These are phyloP conservation scores for Cladophialophora psammophila DNA, from an alignment of 2,329 filamentous ascomycete species.

Conservation along the genomic window DNA sequence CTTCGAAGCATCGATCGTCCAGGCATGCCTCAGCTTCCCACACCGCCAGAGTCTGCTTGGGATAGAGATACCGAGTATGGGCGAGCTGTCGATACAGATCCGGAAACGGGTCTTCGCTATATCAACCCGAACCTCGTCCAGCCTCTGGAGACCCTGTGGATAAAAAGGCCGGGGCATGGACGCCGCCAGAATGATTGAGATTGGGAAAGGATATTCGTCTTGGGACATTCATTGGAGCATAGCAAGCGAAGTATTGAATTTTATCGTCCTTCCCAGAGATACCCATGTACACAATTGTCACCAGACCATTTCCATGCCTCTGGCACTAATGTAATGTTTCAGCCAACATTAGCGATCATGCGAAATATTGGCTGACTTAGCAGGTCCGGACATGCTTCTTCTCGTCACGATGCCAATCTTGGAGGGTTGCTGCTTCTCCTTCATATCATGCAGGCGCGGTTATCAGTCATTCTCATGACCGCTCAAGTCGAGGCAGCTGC, in stretches of 20 bases:
- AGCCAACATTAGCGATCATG: background rate
- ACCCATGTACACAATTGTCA: conserved; percentile 28
- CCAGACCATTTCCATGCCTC: conserved; percentile 5
- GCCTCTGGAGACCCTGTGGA: conserved; percentile 55
- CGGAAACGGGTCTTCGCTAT: conserved; percentile 53
- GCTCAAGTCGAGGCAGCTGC: background rate
- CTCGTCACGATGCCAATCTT: background rate
- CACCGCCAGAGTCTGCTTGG: conserved; percentile 47
- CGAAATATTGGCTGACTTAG: background rate
- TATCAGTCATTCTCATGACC: background rate
- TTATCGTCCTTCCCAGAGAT: conserved; percentile 21
- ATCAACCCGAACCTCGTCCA: conserved; percentile 56
- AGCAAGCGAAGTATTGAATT: conserved; percentile 26
- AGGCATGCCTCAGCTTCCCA: conserved; percentile 50
- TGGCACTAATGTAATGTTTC: background rate
- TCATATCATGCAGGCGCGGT: background rate
- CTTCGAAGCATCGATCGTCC: conserved; percentile 79
- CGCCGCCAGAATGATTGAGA: conserved; percentile 10
- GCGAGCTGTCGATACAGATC: conserved; percentile 50
- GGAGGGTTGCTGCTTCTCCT: background rate
- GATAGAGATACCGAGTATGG: conserved; percentile 54
- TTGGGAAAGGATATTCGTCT: conserved; percentile 5
- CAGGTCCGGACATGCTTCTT: background rate
- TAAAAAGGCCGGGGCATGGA: conserved; percentile 41
- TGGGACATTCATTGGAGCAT: conserved; percentile 25